Conservation (phyloP, 192 early-diverging fungal species). For the Umbelopsis vinacea region DNA sequence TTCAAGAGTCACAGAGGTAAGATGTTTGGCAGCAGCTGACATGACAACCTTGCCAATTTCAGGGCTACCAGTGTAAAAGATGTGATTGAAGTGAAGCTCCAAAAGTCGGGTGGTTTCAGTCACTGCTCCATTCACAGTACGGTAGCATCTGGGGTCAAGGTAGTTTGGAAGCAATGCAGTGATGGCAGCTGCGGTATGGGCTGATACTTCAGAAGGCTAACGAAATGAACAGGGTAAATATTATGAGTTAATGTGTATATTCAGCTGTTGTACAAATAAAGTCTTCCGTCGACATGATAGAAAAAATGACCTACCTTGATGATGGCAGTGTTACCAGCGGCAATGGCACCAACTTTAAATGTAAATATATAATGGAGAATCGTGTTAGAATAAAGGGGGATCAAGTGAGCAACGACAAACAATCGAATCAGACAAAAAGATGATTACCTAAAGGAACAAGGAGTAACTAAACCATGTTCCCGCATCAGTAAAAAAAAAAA, state of each 20-base stretch:
- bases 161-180: conserved; percentile 74
- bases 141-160: conserved; percentile 69
- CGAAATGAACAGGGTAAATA: no score
- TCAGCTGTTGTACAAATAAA: background rate
- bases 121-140: conserved; percentile 81
- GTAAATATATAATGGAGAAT: conserved; percentile 54
- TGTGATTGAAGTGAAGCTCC: conserved; percentile 84
- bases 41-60: conserved; percentile 83
- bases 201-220: conserved; percentile 83
- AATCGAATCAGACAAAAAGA: background rate
- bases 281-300: background rate
- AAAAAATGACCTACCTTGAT: conserved; percentile 50
- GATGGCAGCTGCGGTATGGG: conserved; percentile 67
- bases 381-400: no score
- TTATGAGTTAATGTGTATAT: no score
- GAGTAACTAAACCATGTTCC: background rate
- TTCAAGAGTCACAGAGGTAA: conserved; percentile 90
- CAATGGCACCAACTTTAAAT: conserved; percentile 81
- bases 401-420: background rate
- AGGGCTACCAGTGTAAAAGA: conserved; percentile 91
- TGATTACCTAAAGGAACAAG: conserved; percentile 31
- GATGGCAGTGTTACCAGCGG: conserved; percentile 87
- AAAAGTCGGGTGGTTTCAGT: conserved; percentile 77
- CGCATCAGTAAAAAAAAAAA: no score
- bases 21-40: conserved; percentile 80